These are phyloP conservation scores for Gymnopilus junonius DNA, from an alignment of 768 basidiomycete genomes.

Conservation along the genomic window DNA sequence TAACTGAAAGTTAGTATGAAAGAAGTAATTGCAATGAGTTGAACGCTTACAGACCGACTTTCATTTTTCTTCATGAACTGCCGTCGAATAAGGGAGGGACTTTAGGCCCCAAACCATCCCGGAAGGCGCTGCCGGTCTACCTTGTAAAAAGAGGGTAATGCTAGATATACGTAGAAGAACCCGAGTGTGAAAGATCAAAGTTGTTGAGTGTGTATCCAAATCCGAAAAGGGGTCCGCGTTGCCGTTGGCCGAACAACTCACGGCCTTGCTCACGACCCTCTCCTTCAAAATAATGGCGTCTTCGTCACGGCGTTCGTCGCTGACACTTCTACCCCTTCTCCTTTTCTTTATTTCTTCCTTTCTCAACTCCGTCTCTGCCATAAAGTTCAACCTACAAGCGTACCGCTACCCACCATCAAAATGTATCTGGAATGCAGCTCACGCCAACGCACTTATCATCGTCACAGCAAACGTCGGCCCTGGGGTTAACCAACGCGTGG, in stretches of 20 bases:
- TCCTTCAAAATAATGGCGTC: slow-evolving; percentile 18
- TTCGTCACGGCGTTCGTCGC: slow-evolving; percentile 16
- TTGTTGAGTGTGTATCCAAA: background rate
- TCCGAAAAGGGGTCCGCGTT: background rate
- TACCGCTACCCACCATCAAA: slow-evolving; percentile 75
- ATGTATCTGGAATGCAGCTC: slow-evolving; percentile 96
- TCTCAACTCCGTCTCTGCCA: slow-evolving; percentile 47
- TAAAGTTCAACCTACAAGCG: slow-evolving; percentile 85
- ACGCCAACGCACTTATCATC: slow-evolving; percentile 86
- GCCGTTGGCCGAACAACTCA: background rate
- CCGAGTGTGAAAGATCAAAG: background rate
- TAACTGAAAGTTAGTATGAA: too few species aligned
- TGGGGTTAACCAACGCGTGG: slow-evolving; percentile 78
- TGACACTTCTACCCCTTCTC: slow-evolving; percentile 25
- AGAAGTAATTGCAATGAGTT: too few species aligned
- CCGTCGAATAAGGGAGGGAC: too few species aligned
- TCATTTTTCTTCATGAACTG: too few species aligned
- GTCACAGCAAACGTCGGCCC: slow-evolving; percentile 93
- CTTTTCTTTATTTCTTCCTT: slow-evolving; percentile 33
- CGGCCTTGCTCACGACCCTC: slow-evolving; percentile 12
- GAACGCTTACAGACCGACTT: too few species aligned
- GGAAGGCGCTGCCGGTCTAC: too few species aligned
- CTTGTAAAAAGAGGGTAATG: too few species aligned
- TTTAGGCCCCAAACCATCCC: too few species aligned
- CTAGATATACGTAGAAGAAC: too few species aligned